A percentile compares a stretch with the other conserved stretches of the same genome.
These are phyloP conservation scores for Apiospora aurea DNA, from an alignment of 2,329 filamentous ascomycete species.

Conservation along the genomic window DNA sequence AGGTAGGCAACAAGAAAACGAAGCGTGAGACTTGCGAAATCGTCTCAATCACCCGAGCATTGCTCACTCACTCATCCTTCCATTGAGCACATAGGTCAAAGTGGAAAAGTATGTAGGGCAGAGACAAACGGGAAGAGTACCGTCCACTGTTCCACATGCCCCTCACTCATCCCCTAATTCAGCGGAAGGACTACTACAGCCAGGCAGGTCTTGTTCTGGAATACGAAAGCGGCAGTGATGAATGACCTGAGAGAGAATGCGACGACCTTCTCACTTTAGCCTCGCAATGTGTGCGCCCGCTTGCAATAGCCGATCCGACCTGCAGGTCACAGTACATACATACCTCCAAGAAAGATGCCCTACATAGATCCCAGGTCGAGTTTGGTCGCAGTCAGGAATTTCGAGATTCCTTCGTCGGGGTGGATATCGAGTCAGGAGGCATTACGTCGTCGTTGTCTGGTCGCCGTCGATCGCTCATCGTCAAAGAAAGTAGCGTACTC, in stretches of 20 bases:
- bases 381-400: not conserved
- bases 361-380: not conserved
- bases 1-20: not conserved
- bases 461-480: not conserved
- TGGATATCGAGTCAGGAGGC: constrained; percentile 10
- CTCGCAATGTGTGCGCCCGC: not conserved
- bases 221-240: constrained; percentile 5
- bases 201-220: not conserved
- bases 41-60: not conserved
- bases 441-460: not conserved
- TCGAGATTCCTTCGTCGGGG: not conserved
- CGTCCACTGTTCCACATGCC: not conserved
- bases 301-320: not conserved
- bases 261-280: not conserved
- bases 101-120: not conserved
- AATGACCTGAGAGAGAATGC: not conserved
- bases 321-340: not conserved
- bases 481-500: not conserved
- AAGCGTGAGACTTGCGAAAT: not conserved
- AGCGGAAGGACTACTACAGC: not conserved
- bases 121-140: not conserved
- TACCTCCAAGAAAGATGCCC: not conserved
- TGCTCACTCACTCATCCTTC: not conserved
- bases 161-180: not conserved
- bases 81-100: not conserved